Evolutionary conservation across 2,329 filamentous ascomycete genomes (phyloP).

Genomic region (Pyrenophora seminiperda): DNA sequence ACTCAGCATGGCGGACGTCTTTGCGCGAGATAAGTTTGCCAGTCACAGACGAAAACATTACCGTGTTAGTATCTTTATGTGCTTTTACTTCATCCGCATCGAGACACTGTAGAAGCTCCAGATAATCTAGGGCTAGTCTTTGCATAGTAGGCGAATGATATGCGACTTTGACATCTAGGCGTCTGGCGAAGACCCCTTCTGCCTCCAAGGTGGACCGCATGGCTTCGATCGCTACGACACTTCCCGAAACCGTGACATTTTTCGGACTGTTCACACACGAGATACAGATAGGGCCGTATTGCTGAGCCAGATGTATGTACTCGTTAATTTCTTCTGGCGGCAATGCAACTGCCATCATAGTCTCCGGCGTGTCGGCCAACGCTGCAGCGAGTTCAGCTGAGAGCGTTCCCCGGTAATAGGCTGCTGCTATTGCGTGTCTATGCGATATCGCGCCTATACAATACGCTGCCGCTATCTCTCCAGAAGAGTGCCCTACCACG

Average conservation of each 20-base stretch:
- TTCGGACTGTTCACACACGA: slow-evolving; percentile 11
- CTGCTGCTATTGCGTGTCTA: slow-evolving; percentile 9
- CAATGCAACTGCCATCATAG: not conserved
- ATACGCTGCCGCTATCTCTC: slow-evolving; percentile 43
- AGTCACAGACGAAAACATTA: slow-evolving; percentile 2
- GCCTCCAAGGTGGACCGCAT: not conserved
- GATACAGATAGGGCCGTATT: not conserved
- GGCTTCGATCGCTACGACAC: slow-evolving; percentile 12
- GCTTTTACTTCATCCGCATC: not conserved
- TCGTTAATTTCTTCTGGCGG: not conserved
- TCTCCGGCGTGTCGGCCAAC: not conserved
- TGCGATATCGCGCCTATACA: slow-evolving; percentile 10
- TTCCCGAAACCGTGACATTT: slow-evolving; percentile 51
- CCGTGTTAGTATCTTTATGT: no score
- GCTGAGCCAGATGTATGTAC: not conserved
- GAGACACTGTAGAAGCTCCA: not conserved
- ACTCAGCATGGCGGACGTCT: slow-evolving; percentile 20
- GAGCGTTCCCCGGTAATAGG: slow-evolving; percentile 19
- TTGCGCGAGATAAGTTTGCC: slow-evolving; percentile 3
- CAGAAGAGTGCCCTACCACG: slow-evolving; percentile 36
- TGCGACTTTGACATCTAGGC: not conserved
- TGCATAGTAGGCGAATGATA: slow-evolving; percentile 1
- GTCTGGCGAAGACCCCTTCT: not conserved
- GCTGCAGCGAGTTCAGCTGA: not conserved
- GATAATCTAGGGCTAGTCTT: not conserved